These are phyloP conservation scores for Salvia hispanica DNA, from an alignment of 257 asterid genomes.

Conservation along the genomic window DNA sequence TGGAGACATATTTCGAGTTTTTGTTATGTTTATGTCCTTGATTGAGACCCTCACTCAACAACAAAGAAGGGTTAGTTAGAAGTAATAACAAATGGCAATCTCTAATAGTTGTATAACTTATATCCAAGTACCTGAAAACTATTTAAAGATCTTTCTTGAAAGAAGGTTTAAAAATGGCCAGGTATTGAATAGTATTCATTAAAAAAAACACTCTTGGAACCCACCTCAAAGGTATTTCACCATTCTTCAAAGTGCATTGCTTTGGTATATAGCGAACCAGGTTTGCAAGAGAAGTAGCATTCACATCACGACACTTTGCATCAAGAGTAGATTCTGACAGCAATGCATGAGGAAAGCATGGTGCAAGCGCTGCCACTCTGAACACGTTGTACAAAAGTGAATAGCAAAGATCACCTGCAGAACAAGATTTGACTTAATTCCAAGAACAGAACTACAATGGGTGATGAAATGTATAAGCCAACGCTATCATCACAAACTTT, in stretches of 20 bases:
- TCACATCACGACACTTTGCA: slow-evolving; percentile 28
- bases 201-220: slow-evolving; percentile 28
- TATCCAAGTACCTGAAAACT: not conserved
- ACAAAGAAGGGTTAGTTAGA: not conserved
- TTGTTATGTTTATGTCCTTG: not conserved
- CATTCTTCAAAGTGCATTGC: slow-evolving; percentile 41
- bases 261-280: slow-evolving; percentile 44
- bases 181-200: not conserved
- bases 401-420: slow-evolving; percentile 62
- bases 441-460: slow-evolving; percentile 5
- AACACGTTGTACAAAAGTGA: slow-evolving; percentile 48
- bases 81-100: too few relatives aligned
- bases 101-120: not conserved
- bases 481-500: too few relatives aligned
- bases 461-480: too few relatives aligned
- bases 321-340: slow-evolving; percentile 37
- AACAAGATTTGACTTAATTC: slow-evolving; percentile 15
- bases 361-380: slow-evolving; percentile 53
- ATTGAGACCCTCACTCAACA: not conserved
- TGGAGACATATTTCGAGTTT: not conserved
- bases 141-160: not conserved
- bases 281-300: slow-evolving; percentile 42
- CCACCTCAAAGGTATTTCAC: slow-evolving; percentile 67
- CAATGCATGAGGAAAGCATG: slow-evolving; percentile 29
- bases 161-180: slow-evolving; percentile 4